Base-by-base conservation (phyloP, 129 eudicot species). In the Rutidosis leptorrhynchoides region DNA sequence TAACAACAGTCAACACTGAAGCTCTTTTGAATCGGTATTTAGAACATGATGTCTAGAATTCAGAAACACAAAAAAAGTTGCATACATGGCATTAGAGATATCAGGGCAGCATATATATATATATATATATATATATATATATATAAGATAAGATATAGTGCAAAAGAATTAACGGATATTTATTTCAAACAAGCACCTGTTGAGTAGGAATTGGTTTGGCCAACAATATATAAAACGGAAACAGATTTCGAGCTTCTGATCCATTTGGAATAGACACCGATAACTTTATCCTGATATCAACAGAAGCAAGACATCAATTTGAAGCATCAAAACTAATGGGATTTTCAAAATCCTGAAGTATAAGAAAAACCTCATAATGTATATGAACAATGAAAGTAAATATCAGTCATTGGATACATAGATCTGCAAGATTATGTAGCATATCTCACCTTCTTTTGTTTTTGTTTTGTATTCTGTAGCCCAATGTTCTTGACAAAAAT, bases 401-500 rank as follows among this genome's bases (percentile, higher is more conserved):
- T 22, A 32, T 57, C 29, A 49, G 64, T 58, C 37, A 21, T 32
- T 25, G 40, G 58, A 58, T 46, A 19, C 30, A 58, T 21, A 32
- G n/a, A n/a, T 53, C 37, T 51, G 65, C 26, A 67, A 32, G 3
- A n/a, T n/a, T 54, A 46, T 70, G 76, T 16, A 35, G 43, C 29
- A 52, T 33, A 30, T n/a, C n/a, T 78, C 73, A 86, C 99, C 92
- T 86, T 70, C 74, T 83, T 66, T 73, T 80, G 89, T 77, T 72
- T 76, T 86, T 89, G 61, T 82, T 97, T 58, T 79, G 83, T 63
- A 82, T 54, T 64, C 84, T 89, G 95, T 94, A 94, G 48, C 53
- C 80, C 75, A 94, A 70, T 71, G 95, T 84, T 84, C 99, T 77
- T 74, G 87, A 86, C 61, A 89, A 90, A 78, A 82, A 86, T 32